A percentile compares a stretch with the other conserved stretches of the same genome.
These are phyloP conservation scores for Talaromyces atroroseus DNA, from an alignment of 2,329 filamentous ascomycete genomes.

Conservation along the genomic window DNA sequence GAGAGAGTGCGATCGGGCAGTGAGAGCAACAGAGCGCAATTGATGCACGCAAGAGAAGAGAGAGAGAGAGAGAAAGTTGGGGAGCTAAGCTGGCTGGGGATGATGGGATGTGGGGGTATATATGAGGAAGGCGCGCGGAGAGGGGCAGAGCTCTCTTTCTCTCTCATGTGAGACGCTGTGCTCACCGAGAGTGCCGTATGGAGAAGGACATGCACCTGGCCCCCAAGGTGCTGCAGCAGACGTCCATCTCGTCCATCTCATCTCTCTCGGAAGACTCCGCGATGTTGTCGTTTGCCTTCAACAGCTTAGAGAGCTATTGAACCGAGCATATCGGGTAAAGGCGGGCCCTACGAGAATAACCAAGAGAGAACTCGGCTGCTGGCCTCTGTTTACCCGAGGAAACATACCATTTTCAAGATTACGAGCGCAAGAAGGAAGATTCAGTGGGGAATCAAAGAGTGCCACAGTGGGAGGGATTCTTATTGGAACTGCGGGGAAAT, in stretches of 20 bases:
- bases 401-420: background rate
- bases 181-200: slow-evolving; percentile 1
- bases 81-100: background rate
- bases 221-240: background rate
- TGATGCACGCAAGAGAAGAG: background rate
- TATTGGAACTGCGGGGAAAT: background rate
- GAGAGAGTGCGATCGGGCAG: background rate
- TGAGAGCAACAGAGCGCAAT: background rate
- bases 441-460: background rate
- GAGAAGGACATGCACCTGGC: too few relatives aligned
- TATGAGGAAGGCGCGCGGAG: slow-evolving; percentile 1
- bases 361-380: background rate
- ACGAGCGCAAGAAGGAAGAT: background rate
- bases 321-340: slow-evolving; percentile 13
- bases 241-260: too few relatives aligned
- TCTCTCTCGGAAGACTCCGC: slow-evolving; percentile 1
- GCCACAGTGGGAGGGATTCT: background rate
- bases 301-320: background rate
- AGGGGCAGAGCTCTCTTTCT: background rate
- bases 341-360: slow-evolving; percentile 4
- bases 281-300: slow-evolving; percentile 1
- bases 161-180: slow-evolving; percentile 3
- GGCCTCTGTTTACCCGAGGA: background rate
- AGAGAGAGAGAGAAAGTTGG: background rate
- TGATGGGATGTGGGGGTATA: slow-evolving; percentile 11